Evolutionary conservation across 1,284 basidiomycete species (phyloP).

Genomic region (Clitocybe nebularis): DNA sequence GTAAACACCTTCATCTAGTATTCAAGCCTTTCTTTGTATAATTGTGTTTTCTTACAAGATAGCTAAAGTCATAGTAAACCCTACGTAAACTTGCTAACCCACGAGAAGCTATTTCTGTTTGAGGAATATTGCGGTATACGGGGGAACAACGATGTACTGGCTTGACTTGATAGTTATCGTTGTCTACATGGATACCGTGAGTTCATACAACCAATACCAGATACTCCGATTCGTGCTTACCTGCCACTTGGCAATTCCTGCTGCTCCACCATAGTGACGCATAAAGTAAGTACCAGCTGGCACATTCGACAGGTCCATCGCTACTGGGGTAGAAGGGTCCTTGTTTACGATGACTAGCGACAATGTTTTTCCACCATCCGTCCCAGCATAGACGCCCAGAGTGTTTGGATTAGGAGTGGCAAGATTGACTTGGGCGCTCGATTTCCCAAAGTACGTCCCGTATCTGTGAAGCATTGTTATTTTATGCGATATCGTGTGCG

Average conservation of each 20-base stretch:
- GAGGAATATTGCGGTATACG: conserved; percentile 45
- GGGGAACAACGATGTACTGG: conserved; percentile 40
- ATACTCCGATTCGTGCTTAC: conserved; percentile 21
- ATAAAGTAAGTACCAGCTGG: conserved; percentile 43
- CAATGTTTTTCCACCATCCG: conserved; percentile 30
- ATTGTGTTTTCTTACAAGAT: too few species aligned
- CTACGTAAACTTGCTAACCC: too few species aligned
- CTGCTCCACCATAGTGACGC: conserved; percentile 46
- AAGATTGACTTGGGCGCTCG: conserved; percentile 40
- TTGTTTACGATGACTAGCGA: conserved; percentile 50
- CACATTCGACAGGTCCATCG: conserved; percentile 36
- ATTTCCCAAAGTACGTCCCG: conserved; percentile 39
- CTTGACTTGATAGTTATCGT: conserved; percentile 30
- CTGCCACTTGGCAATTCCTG: conserved; percentile 50
- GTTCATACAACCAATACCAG: background rate
- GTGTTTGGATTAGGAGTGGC: conserved; percentile 34
- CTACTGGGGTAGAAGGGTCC: conserved; percentile 34
- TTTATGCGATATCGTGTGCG: background rate
- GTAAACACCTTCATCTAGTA: too few species aligned
- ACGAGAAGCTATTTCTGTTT: too few species aligned
- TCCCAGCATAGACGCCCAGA: conserved; percentile 41
- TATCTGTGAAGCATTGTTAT: conserved; percentile 25
- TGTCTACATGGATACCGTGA: conserved; percentile 26
- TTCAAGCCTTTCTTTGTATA: too few species aligned
- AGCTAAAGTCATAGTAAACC: too few species aligned